Conservation (phyloP, 352 stramenopile species). For the Globisporangium paddicum region DNA sequence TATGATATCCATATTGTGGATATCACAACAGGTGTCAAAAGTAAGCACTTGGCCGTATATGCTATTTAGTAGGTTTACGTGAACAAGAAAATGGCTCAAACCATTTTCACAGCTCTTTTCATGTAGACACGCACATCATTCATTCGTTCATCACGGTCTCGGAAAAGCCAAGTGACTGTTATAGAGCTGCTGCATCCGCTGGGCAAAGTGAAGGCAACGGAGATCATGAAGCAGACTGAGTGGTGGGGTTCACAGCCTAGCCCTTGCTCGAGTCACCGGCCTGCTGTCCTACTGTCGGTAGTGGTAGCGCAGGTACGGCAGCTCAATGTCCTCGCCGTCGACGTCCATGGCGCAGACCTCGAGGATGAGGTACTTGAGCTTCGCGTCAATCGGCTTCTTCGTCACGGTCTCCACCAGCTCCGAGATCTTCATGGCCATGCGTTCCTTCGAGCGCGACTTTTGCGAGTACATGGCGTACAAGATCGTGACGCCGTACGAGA, state of each 20-base stretch:
- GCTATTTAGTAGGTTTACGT: too few species aligned
- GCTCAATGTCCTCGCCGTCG: conserved; percentile 94
- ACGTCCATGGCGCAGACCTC: conserved; percentile 96
- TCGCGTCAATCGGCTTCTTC: conserved; percentile 93
- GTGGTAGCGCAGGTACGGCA: conserved; percentile 93
- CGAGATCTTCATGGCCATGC: conserved; percentile 97
- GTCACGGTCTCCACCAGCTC: conserved; percentile 94
- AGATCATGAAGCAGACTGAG: neutral
- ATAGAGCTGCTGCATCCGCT: too few species aligned
- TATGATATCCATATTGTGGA: neutral
- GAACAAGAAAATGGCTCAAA: too few species aligned
- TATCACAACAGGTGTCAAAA: too few species aligned
- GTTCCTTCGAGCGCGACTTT: conserved; percentile 88
- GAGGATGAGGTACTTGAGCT: conserved; percentile 95
- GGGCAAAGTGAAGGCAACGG: too few species aligned
- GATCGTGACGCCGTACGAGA: conserved; percentile 95
- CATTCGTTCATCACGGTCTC: too few species aligned
- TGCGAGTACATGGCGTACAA: conserved; percentile 88
- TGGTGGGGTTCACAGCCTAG: neutral
- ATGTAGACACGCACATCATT: too few species aligned
- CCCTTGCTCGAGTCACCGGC: neutral
- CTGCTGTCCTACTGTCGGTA: conserved; percentile 50
- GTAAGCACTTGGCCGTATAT: too few species aligned
- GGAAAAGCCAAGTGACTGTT: too few species aligned
- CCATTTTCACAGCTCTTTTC: too few species aligned